Conservation (phyloP, 768 basidiomycete species). For the Phallus indusiatus region DNA sequence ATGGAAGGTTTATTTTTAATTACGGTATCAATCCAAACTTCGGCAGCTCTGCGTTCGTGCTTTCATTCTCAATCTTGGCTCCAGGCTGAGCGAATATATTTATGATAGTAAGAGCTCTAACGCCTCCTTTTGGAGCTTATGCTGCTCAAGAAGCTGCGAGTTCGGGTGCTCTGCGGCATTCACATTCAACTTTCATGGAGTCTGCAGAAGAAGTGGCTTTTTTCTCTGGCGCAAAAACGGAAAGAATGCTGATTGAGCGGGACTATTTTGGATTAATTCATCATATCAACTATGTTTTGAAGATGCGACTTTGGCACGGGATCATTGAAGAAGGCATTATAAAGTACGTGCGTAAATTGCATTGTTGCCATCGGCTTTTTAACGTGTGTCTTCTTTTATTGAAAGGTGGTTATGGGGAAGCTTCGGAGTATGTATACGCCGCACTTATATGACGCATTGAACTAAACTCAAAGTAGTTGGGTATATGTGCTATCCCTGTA, state of each 20-base stretch:
- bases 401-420: constrained; percentile 68
- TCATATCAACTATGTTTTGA: constrained; percentile 76
- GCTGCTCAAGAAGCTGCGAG: constrained; percentile 83
- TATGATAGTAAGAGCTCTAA: constrained; percentile 68
- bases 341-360: constrained; percentile 45
- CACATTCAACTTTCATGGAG: constrained; percentile 85
- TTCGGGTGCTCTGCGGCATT: constrained; percentile 81
- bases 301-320: constrained; percentile 80
- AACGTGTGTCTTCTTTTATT: background rate
- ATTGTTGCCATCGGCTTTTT: constrained; percentile 16
- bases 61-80: background rate
- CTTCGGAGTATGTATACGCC: constrained; percentile 57
- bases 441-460: background rate
- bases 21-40: constrained; percentile 75
- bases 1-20: constrained; percentile 83
- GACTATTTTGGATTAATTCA: constrained; percentile 78
- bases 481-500: constrained; percentile 87
- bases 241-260: constrained; percentile 85
- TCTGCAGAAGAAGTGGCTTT: constrained; percentile 86
- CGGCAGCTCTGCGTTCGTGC: constrained; percentile 68
- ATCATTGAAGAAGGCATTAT: constrained; percentile 92
- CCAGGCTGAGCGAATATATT: background rate
- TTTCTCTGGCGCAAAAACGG: constrained; percentile 78
- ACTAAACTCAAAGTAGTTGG: constrained; percentile 36
- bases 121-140: constrained; percentile 88